phyloP scores from a whole-genome alignment of 352 stramenopile genomes.

The Pseudoperonospora humuli region DNA sequence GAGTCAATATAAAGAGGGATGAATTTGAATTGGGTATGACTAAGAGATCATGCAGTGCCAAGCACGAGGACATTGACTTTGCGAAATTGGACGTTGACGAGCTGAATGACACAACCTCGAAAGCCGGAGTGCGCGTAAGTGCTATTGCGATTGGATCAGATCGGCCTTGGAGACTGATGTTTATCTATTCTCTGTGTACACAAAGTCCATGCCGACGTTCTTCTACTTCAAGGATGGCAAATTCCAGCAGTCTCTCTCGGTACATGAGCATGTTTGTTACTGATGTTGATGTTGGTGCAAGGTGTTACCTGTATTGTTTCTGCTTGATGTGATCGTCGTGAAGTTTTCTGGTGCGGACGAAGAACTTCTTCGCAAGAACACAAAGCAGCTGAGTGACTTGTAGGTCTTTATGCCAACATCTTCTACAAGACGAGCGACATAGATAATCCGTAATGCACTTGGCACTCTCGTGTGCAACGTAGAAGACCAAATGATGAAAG shows the following conservation, averaged over 20 bases:
- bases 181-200: not conserved
- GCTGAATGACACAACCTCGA: slow-evolving; percentile 66
- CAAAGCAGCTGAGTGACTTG: slow-evolving; percentile 68
- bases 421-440: not conserved
- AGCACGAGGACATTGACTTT: slow-evolving; percentile 67
- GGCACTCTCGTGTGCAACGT: not conserved
- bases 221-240: slow-evolving; percentile 78
- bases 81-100: slow-evolving; percentile 84
- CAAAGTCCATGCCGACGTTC: slow-evolving; percentile 85
- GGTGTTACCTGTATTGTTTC: slow-evolving; percentile 4
- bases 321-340: not conserved
- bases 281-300: not conserved
- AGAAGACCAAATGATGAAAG: too few relatives aligned
- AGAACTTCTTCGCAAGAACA: slow-evolving; percentile 55
- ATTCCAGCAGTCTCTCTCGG: slow-evolving; percentile 69
- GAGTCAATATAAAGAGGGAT: not conserved
- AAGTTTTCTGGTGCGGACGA: slow-evolving; percentile 84
- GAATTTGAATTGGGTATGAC: not conserved
- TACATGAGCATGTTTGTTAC: slow-evolving; percentile 10
- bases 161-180: not conserved
- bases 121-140: slow-evolving; percentile 76
- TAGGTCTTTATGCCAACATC: slow-evolving; percentile 16
- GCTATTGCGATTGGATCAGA: not conserved
- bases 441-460: slow-evolving; percentile 7
- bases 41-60: slow-evolving; percentile 24